Evolutionary conservation across 441 rosid species (phyloP), one percentile per base, ranked within the genome.

Genomic region (Adansonia gregorii): DNA sequence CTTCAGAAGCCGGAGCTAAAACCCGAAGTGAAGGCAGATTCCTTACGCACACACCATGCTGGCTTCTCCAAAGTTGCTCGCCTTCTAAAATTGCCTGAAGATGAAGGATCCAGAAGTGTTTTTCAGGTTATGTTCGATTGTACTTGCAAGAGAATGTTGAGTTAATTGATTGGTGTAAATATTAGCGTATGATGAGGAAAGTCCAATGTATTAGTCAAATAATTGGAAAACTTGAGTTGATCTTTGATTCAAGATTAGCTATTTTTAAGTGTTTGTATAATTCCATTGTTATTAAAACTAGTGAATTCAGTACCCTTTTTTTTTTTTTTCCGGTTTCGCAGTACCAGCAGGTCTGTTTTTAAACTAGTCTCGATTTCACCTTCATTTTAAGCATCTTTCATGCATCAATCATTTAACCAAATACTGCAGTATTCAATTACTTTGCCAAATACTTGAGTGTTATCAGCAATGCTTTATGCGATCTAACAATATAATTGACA

Each of bases 51-150:
- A 61, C 87, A 87, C 60, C 92, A 93, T 73, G 83, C 86, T 0
- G 93, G 92, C 60, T 95, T 88, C 73, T 78, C 88, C 3, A 86
- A 82, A 83, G 92, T 95, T 43, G 94, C 99, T 70, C 88, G 92
- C 24, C 90, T 88, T 61, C 85, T 93, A 8, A 89, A 78, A 78
- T 61, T 92, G 86, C 91, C 95, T 0, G 85, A 78, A 69, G 88
- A 83, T 82, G 79, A 79, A 41, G 77, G 76, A 14, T 43, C 88
- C 0, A 81, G 80, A 75, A 79, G 97, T 58, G 66, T 88, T 51
- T 75, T 89, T 17, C 94, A 93, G 83, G 76, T 87, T 8, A 35
- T 89, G 77, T 91, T 84, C 55, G 94, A 93, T 75, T 92, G 90
- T 68, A 82, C 97, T 78, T 85, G 89, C 81, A 86, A 85, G 90